Base-by-base conservation (phyloP, 202 grass and related monocot genomes). In the Brachypodium distachyon region DNA sequence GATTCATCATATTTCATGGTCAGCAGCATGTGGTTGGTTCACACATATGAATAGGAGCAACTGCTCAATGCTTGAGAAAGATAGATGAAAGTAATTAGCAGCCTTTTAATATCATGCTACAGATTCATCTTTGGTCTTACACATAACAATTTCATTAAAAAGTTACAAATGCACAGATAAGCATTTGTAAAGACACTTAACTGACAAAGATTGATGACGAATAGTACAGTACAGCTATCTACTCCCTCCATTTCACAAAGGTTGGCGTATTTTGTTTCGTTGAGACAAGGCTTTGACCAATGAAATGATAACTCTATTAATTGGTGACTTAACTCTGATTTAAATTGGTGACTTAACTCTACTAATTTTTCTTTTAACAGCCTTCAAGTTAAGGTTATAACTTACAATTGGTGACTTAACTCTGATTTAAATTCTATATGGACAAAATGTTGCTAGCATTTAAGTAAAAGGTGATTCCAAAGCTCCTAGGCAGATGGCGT, bases 51-150 rank as follows among this genome's bases (percentile, higher is more conserved):
- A 39, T 6, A 4, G 61, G 28, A 3, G n/a, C n/a, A n/a, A n/a
- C n/a, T n/a, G n/a, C n/a, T n/a, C n/a, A n/a, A n/a, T n/a, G n/a
- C n/a, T n/a, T n/a, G n/a, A n/a, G n/a, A n/a, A n/a, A n/a, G n/a
- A n/a, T n/a, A 85, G 32, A 65, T 55, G n/a, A 65, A 56, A 68
- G 39, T 40, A 58, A 78, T 57, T 57, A 66, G 19, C 17, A 75
- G 19, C 49, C 43, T 21, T 19, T 37, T 27, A 47, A 48, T 67
- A 77, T 14, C 66, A 50, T 33, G 12, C 6, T 59, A 49, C 5
- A 60, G 39, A 40, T 60, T 71, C 28, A 48, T 36, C 19, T 70
- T 48, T 0, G 12, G 26, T 34, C 53, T 53, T 16, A 67, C 6
- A 12, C 26, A 37, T 32, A 70, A 32, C 25, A 37, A 77, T 40